Evolutionary conservation across 345 rosid genomes (phyloP).

Genomic region (Trapa bicornis): DNA sequence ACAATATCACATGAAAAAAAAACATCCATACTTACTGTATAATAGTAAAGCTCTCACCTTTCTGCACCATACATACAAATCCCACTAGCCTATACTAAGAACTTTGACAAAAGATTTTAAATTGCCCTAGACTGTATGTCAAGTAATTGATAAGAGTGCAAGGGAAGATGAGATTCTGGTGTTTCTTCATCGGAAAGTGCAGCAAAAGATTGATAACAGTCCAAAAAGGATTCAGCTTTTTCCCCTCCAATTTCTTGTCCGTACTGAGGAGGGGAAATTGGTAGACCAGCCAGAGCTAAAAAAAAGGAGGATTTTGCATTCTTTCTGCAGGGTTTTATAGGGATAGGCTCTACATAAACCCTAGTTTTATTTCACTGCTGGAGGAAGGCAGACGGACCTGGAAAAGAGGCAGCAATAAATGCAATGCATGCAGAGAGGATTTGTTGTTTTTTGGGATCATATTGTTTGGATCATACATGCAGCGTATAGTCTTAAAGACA

Average conservation of each 20-base stretch:
- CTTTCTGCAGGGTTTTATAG: not conserved
- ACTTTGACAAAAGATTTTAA: not conserved
- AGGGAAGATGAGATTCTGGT: not conserved
- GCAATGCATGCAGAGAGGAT: constrained; percentile 2
- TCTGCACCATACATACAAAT: not conserved
- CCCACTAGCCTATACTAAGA: not conserved
- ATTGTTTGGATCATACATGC: too few species aligned
- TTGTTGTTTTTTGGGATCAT: not conserved
- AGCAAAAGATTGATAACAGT: not conserved
- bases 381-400: not conserved
- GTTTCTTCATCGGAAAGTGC: not conserved
- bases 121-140: not conserved
- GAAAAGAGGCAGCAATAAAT: not conserved
- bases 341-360: constrained; percentile 1
- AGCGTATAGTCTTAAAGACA: constrained; percentile 2
- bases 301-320: not conserved
- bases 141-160: not conserved
- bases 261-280: not conserved
- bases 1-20: not conserved
- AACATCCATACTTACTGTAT: not conserved
- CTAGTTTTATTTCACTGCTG: not conserved
- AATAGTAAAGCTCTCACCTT: not conserved
- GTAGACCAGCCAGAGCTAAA: not conserved
- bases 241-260: not conserved
- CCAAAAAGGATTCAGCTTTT: not conserved